A percentile compares a stretch with the other conserved stretches of the same genome.
Evolutionary conservation across 1,284 basidiomycete genomes (phyloP).

Genomic region (Trametes sp.): DNA sequence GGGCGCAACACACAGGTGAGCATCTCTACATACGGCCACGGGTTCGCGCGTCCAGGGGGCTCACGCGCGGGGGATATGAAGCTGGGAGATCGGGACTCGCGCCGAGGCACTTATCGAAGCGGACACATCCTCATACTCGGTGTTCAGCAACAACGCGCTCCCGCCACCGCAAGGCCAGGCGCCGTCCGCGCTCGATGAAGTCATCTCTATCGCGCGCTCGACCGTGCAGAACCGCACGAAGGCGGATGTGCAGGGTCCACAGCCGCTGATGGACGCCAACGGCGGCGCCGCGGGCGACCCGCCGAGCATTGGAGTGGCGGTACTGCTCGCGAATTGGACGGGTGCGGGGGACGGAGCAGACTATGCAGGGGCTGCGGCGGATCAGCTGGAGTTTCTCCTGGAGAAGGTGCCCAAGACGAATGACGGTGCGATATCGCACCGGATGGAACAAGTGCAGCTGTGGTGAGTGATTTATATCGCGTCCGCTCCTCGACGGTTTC

Average conservation of each 20-base stretch:
- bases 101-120: conserved; percentile 76
- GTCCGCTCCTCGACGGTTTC: neutral
- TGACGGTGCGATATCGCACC: conserved; percentile 87
- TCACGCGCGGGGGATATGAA: conserved; percentile 36
- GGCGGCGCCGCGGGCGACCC: conserved; percentile 82
- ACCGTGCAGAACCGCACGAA: conserved; percentile 56
- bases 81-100: conserved; percentile 87
- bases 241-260: conserved; percentile 53
- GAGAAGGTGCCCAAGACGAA: conserved; percentile 68
- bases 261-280: conserved; percentile 56
- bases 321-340: conserved; percentile 83
- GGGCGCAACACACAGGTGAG: conserved; percentile 58
- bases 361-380: conserved; percentile 74
- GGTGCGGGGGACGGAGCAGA: conserved; percentile 49
- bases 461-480: conserved; percentile 55
- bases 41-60: no score
- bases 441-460: conserved; percentile 68
- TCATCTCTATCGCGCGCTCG: conserved; percentile 63
- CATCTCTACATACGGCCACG: neutral
- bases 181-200: conserved; percentile 54
- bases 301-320: conserved; percentile 80
- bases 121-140: conserved; percentile 68
- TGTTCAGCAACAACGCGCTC: conserved; percentile 55
- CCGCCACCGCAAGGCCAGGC: conserved; percentile 48
- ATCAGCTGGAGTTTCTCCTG: conserved; percentile 78